phyloP scores from a whole-genome alignment of 1,139 yeast species.

The Williopsis jadinii region DNA sequence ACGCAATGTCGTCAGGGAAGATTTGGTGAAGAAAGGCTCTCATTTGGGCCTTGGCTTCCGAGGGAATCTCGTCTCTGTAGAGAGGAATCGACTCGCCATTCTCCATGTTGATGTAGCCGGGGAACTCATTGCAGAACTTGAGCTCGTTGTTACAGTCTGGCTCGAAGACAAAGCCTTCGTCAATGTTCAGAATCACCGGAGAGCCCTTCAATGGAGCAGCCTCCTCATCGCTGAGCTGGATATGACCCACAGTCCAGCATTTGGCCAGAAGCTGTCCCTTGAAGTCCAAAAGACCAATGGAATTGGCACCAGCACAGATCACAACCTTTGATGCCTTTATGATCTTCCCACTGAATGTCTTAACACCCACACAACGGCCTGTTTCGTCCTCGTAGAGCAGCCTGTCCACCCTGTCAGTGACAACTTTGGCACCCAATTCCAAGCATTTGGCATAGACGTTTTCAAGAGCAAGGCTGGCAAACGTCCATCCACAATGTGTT shows the following conservation, averaged over 20 bases:
- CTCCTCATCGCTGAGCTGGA: constrained; percentile 29
- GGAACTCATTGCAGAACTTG: constrained; percentile 31
- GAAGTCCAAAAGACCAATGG: constrained; percentile 27
- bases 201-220: constrained; percentile 24
- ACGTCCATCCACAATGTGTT: constrained; percentile 29
- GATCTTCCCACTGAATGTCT: constrained; percentile 17
- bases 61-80: constrained; percentile 23
- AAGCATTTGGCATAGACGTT: constrained; percentile 25
- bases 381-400: constrained; percentile 2
- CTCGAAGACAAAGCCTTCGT: constrained; percentile 38
- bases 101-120: constrained; percentile 22
- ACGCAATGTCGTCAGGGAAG: constrained; percentile 31
- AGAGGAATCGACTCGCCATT: constrained; percentile 19
- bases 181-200: constrained; percentile 33
- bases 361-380: constrained; percentile 6
- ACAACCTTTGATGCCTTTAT: constrained; percentile 16
- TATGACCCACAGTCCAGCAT: constrained; percentile 36
- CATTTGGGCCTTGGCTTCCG: constrained; percentile 20
- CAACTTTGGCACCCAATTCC: constrained; percentile 28
- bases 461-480: constrained; percentile 26
- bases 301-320: constrained; percentile 30
- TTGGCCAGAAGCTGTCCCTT: constrained; percentile 29
- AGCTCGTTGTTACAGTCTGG: constrained; percentile 31
- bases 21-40: constrained; percentile 24
- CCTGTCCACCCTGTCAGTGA: constrained; percentile 25